A percentile compares a stretch with the other conserved stretches of the same genome.
phyloP scores from a whole-genome alignment of 257 asterid species.

The Nicotiana obtusifolia region DNA sequence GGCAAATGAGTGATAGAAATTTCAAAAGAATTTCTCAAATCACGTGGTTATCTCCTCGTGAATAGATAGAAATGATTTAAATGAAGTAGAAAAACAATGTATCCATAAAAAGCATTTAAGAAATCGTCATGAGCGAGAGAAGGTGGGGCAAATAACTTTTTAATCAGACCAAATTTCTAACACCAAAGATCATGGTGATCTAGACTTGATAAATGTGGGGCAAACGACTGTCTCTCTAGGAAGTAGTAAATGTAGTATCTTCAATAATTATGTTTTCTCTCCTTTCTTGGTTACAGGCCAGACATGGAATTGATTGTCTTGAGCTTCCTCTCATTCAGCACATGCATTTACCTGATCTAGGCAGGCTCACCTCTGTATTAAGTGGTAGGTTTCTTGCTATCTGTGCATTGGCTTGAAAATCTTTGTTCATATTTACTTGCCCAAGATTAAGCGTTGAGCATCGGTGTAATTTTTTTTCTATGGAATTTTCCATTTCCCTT shows the following conservation, averaged over 20 bases:
- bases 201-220: not conserved
- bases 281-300: conserved; percentile 33
- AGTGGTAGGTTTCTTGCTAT: conserved; percentile 31
- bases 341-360: conserved; percentile 47
- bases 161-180: not conserved
- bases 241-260: not conserved
- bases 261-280: not conserved
- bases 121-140: not conserved
- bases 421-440: not conserved
- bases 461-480: not conserved
- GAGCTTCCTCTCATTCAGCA: conserved; percentile 90
- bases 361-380: conserved; percentile 49
- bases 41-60: not conserved
- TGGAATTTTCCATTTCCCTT: not conserved
- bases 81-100: not conserved
- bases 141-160: not conserved
- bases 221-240: not conserved
- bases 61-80: not conserved
- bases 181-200: not conserved
- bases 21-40: not conserved
- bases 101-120: not conserved
- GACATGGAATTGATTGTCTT: conserved; percentile 50
- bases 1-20: not conserved
- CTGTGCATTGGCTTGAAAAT: conserved; percentile 2
- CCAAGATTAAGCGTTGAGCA: not conserved